Base-by-base conservation (phyloP, 2,329 filamentous ascomycete genomes). In the Pseudopyricularia javanii region DNA sequence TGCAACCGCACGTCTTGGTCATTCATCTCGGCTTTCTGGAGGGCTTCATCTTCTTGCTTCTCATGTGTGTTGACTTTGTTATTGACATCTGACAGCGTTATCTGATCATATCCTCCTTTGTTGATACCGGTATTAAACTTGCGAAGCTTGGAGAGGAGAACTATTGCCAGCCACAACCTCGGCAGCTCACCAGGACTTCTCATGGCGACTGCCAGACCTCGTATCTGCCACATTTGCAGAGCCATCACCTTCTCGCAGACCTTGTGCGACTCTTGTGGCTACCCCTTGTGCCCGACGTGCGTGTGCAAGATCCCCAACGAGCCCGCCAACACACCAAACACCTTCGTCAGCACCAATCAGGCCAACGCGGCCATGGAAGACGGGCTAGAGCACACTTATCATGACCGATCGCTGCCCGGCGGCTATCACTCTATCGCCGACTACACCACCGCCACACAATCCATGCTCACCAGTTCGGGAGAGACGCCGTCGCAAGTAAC, bases 151-250 rank as follows among this genome's bases (percentile, higher is more conserved):
- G 17, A 43, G 37, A 43, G 9, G 7, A 22, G 17, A 43, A 22
- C 37, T n/a, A 11, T n/a, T n/a, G 7, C 35, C n/a, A 17, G 15
- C n/a, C 35, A 17, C n/a, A 40, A n/a, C n/a, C n/a, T n/a, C n/a
- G 9, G 35, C 35, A 43, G 37, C 37, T 43, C 5, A 3, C 17
- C 4, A 20, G 22, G 8, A 22, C 17, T 4, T n/a, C 37, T 12
- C 37, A 43, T 43, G 37, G 37, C 37, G 14, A 43, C 37, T 4
- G 37, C n/a, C 8, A 30, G 56, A 45, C 59, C 61, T 40, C 70
- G 67, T 51, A 62, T 72, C 26, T 80, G 77, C 55, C 77, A 79
- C 57, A 62, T 74, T 9, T 81, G 76, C 57, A 70, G 70, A 12
- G 66, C 68, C 47, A 64, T 63, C 40, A 67, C 72, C 35, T 64